A percentile compares a stretch with the other conserved stretches of the same genome.
Conservation (phyloP, 129 eudicot genomes). For the Lactuca sativa region DNA sequence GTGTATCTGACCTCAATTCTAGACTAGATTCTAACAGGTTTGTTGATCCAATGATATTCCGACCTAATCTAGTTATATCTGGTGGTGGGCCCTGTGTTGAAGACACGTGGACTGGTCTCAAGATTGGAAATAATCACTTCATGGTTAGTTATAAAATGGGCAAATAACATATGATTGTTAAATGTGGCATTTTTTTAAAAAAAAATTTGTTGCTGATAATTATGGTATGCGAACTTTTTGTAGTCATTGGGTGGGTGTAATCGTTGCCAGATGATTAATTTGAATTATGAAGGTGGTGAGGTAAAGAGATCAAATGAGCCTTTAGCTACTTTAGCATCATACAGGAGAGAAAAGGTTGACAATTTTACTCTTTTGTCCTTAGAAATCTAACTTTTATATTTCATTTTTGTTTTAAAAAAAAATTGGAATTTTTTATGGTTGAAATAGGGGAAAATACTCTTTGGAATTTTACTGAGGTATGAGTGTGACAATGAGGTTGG, state of each 20-base stretch:
- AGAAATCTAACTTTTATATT: conserved; percentile 4
- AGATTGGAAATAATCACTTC: conserved; percentile 61
- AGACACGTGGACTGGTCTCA: conserved; percentile 73
- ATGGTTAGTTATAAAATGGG: conserved; percentile 46
- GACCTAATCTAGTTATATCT: conserved; percentile 79
- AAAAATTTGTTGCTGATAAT: not conserved
- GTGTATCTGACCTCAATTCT: conserved; percentile 74
- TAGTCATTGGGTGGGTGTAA: conserved; percentile 97
- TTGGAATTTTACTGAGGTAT: conserved; percentile 70
- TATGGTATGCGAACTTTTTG: conserved; percentile 19
- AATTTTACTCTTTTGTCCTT: not conserved
- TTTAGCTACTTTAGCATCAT: conserved; percentile 84
- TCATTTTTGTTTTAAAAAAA: not conserved
- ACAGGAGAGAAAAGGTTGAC: conserved; percentile 75
- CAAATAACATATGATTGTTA: not conserved
- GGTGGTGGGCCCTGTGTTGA: conserved; percentile 83
- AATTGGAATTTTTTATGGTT: not conserved
- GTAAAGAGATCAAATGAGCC: conserved; percentile 68
- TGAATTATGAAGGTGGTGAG: conserved; percentile 42
- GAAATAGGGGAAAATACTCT: conserved; percentile 76
- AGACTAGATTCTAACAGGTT: conserved; percentile 67
- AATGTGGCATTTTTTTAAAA: too few relatives aligned
- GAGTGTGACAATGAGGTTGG: conserved; percentile 19
- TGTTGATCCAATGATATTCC: conserved; percentile 65
- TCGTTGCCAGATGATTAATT: conserved; percentile 93